A percentile compares a stretch with the other conserved stretches of the same genome.
phyloP scores from a whole-genome alignment of 176 grass and related monocot species.

The Pharus latifolius region DNA sequence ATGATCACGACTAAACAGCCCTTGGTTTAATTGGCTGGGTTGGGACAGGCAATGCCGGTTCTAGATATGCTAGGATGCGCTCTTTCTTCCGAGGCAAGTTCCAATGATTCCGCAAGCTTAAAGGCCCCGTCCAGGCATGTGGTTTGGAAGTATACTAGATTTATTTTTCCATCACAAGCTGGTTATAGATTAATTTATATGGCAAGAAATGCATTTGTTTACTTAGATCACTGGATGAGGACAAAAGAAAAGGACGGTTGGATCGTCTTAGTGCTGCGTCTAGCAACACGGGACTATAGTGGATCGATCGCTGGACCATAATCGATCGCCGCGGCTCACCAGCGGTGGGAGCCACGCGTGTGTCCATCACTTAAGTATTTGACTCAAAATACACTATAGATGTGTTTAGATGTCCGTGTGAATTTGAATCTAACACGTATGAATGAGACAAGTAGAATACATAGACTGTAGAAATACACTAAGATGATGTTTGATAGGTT shows the following conservation, averaged over 20 bases:
- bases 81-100: slow-evolving; percentile 37
- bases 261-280: too few species aligned
- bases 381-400: too few species aligned
- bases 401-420: too few species aligned
- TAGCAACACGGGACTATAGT: slow-evolving; percentile 23
- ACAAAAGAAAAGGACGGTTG: slow-evolving; percentile 18
- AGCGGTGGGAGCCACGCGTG: background rate
- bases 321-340: slow-evolving; percentile 3
- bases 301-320: slow-evolving; percentile 18
- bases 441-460: too few species aligned
- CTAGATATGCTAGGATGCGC: slow-evolving; percentile 25
- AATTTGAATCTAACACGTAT: too few species aligned
- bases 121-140: slow-evolving; percentile 29
- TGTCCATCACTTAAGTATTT: too few species aligned
- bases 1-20: too few species aligned
- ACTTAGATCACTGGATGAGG: slow-evolving; percentile 28
- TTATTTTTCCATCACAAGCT: slow-evolving; percentile 13
- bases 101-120: slow-evolving; percentile 34
- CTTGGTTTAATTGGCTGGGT: background rate
- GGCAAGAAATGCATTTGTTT: slow-evolving; percentile 22
- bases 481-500: too few species aligned
- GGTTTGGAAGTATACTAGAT: background rate
- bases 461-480: too few species aligned
- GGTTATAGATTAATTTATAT: slow-evolving; percentile 19
- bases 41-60: background rate